phyloP scores from a whole-genome alignment of 768 basidiomycete genomes.

The Tulasnella sp. region DNA sequence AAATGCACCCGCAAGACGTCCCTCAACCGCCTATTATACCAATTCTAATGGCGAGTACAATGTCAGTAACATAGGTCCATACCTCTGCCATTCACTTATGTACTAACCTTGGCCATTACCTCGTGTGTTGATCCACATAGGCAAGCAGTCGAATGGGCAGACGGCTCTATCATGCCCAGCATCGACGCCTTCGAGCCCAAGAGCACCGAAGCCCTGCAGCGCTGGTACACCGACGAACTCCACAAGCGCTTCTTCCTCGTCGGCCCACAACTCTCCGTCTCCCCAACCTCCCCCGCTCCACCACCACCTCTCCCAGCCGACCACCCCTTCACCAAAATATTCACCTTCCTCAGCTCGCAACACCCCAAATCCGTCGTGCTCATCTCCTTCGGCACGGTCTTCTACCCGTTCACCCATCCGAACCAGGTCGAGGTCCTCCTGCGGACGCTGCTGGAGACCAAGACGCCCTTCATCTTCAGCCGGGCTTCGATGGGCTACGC shows the following conservation, averaged over 20 bases:
- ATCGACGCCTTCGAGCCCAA: not conserved
- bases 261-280: constrained; percentile 9
- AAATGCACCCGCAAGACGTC: constrained; percentile 8
- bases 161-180: not conserved
- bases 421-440: not conserved
- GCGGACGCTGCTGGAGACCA: not conserved
- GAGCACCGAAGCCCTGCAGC: not conserved
- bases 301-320: not conserved
- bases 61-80: not conserved
- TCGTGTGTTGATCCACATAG: not conserved
- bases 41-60: not conserved
- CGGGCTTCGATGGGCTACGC: constrained; percentile 7
- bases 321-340: not conserved
- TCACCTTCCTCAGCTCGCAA: constrained; percentile 22
- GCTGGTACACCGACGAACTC: constrained; percentile 2
- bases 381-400: constrained; percentile 19
- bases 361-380: not conserved
- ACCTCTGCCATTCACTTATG: not conserved
- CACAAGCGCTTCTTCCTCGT: constrained; percentile 14
- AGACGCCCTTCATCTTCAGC: constrained; percentile 22
- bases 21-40: not conserved
- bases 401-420: not conserved
- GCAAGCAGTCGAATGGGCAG: not conserved
- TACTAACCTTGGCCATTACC: not conserved
- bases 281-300: not conserved